A percentile compares a stretch with the other conserved stretches of the same genome.
Evolutionary conservation across 352 stramenopile genomes (phyloP).

Genomic region (Globisporangium abappressorium): DNA sequence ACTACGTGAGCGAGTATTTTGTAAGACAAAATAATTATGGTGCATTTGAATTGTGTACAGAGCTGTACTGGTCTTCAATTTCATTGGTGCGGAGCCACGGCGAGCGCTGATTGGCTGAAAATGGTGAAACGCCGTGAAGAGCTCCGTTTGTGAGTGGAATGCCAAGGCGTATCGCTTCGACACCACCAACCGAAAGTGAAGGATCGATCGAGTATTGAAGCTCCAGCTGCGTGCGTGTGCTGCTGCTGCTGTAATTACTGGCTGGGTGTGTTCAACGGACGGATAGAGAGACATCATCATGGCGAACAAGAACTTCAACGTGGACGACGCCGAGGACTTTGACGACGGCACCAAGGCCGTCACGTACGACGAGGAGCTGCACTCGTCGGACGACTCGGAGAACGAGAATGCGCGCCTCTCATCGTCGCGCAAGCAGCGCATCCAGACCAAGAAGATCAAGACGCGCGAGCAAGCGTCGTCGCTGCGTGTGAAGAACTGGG

Average conservation of each 20-base stretch:
- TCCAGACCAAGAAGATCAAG: conserved; percentile 36
- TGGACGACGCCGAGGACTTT: conserved; percentile 81
- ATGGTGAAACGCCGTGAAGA: conserved; percentile 9
- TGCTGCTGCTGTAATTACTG: background rate
- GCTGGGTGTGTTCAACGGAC: background rate
- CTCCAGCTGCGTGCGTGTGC: background rate
- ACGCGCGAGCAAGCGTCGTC: conserved; percentile 46
- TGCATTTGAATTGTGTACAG: background rate
- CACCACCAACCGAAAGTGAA: conserved; percentile 4
- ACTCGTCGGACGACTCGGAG: conserved; percentile 15
- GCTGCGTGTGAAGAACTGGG: conserved; percentile 79
- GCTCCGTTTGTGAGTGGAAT: background rate
- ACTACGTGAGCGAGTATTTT: background rate
- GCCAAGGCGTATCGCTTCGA: background rate
- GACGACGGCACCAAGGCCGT: conserved; percentile 71
- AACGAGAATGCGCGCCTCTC: conserved; percentile 37
- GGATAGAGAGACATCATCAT: conserved; percentile 23
- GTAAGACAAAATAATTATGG: background rate
- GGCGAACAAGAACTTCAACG: conserved; percentile 64
- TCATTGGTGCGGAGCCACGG: conserved; percentile 11
- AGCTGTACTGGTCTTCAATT: conserved; percentile 1
- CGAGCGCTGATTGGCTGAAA: conserved; percentile 32
- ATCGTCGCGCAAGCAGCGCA: conserved; percentile 55
- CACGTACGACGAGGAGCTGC: conserved; percentile 28
- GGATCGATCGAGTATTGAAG: background rate